Conservation (phyloP, 2,329 filamentous ascomycete genomes). For the Colletotrichum chrysophilum region DNA sequence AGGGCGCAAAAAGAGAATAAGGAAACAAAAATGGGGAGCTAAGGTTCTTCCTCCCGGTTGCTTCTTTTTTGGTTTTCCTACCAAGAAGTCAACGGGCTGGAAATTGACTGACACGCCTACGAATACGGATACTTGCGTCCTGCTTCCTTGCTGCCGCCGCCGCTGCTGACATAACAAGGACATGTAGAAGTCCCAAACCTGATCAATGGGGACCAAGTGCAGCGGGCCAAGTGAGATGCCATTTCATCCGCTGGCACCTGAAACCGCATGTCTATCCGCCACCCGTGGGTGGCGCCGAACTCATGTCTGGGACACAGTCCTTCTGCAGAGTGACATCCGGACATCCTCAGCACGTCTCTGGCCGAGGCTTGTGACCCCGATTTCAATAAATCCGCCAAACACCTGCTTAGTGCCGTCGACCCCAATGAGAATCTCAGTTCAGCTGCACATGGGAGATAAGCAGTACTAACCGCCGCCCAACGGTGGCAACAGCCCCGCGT, state of each 20-base stretch:
- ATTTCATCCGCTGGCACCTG: not conserved
- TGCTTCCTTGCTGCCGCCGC: not conserved
- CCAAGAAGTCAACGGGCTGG: not conserved
- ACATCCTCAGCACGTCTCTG: not conserved
- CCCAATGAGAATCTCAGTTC: not conserved
- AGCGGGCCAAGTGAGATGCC: not conserved
- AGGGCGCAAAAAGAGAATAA: not conserved
- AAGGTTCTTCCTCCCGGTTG: not conserved
- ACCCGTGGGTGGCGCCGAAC: not conserved
- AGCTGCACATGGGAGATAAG: not conserved
- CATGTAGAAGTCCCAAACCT: not conserved
- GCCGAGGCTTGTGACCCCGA: not conserved
- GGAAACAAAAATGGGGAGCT: not conserved
- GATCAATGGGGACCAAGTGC: not conserved
- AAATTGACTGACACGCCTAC: not conserved
- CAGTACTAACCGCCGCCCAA: not conserved
- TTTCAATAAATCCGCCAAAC: not conserved
- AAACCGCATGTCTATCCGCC: conserved; percentile 3
- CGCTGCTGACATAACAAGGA: not conserved
- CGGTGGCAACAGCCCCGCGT: not conserved
- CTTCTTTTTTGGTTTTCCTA: not conserved
- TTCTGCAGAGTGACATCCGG: not conserved
- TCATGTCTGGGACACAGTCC: not conserved
- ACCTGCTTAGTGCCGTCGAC: not conserved
- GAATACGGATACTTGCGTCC: not conserved